Base-by-base conservation (phyloP, 2,329 filamentous ascomycete species). In the Chaetomium olivaceum region DNA sequence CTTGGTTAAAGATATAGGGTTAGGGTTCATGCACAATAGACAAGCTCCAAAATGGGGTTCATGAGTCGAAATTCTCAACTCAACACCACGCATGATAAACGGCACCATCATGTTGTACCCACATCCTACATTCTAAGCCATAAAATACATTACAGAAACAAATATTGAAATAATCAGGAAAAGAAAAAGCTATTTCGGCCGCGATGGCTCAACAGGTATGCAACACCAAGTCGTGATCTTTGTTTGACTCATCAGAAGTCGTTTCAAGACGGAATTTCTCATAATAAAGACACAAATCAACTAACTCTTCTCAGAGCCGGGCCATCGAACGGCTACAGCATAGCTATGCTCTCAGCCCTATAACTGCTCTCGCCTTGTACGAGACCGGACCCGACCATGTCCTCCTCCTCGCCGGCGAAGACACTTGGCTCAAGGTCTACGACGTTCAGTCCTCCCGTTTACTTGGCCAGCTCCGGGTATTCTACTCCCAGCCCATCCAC, bases 401-500 rank as follows among this genome's bases (percentile, higher is more conserved):
- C 23, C 81, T 83, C 60, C 74, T 89, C 27, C 77, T 90, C 31
- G 84, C 83, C 1, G 88, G 83, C 50, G 86, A 90, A 73, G 87
- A 89, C 65, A 82, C 82, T 9, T 80, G 82, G 68, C 76, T 91
- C 36, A 82, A 81, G 36, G 72, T 89, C 61, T 88, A 87, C 71
- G 77, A 83, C 64, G 71, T 77, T 8, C 71, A 71, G 16, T 74
- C 71, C 5, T 77, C 74, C 4, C 73, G 67, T 25, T 74, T 81
- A 11, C 69, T 81, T 39, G 79, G 77, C 58, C 77, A 78, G 58
- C 73, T 84, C 58, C 76, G 76, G 27, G 77, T 92, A 33, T 93
- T 95, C 72, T 73, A 77, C 19, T 82, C 82, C n/a, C 91, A 94
- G 74, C 80, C 87, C 3, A 86, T 95, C 59, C 92, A 95, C 76